phyloP scores from a whole-genome alignment of 768 basidiomycete species.

The Pleurotus tuoliensis region DNA sequence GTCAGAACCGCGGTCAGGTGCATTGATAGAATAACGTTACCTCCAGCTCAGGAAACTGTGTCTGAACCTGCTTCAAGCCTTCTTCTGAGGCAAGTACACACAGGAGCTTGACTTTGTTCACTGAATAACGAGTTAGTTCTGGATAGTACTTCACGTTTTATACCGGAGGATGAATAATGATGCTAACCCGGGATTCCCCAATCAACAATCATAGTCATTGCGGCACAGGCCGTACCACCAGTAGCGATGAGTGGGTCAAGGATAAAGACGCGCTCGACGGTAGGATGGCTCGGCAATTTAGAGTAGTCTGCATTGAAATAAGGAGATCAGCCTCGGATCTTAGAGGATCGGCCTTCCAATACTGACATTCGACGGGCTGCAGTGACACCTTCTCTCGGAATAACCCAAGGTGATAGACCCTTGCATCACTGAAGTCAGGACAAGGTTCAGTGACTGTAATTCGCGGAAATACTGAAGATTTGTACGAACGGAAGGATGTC shows the following conservation, averaged over 20 bases:
- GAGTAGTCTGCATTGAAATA: conserved; percentile 65
- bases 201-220: conserved; percentile 78
- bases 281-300: conserved; percentile 73
- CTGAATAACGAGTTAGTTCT: conserved; percentile 25
- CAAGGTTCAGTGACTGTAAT: background rate
- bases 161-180: no score
- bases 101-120: conserved; percentile 74
- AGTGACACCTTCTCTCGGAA: conserved; percentile 84
- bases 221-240: conserved; percentile 88
- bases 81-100: conserved; percentile 74
- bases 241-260: conserved; percentile 94
- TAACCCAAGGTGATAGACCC: conserved; percentile 88
- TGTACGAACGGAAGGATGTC: conserved; percentile 75
- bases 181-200: conserved; percentile 72
- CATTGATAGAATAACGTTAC: conserved; percentile 29
- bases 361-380: conserved; percentile 86
- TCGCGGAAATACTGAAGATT: background rate
- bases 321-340: no score
- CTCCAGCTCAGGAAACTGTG: conserved; percentile 76
- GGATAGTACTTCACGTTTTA: background rate
- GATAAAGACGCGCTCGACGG: conserved; percentile 81
- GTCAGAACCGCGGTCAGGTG: no score
- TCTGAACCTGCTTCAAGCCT: conserved; percentile 65
- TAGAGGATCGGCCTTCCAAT: background rate
- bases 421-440: conserved; percentile 51